A percentile compares a stretch with the other conserved stretches of the same genome.
Conservation (phyloP, 441 rosid species). For the Gossypium gossypioides region DNA sequence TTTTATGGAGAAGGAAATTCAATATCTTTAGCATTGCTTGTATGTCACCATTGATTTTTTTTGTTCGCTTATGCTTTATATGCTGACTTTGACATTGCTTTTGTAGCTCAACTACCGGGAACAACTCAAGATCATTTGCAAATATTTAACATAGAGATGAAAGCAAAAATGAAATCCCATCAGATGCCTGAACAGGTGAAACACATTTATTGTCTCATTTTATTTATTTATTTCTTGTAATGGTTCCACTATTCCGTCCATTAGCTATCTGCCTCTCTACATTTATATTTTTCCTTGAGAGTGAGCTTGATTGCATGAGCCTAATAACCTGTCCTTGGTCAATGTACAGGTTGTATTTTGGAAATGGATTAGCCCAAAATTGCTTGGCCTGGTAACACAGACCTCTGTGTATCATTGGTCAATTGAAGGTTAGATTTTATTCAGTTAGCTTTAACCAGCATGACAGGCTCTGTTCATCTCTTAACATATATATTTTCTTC, state of each 20-base stretch:
- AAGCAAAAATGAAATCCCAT: constrained; percentile 88
- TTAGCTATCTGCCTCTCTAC: background rate
- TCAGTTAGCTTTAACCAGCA: background rate
- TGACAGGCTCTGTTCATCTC: background rate
- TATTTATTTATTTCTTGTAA: background rate
- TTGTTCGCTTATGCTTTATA: background rate
- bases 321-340: constrained; percentile 6
- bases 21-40: background rate
- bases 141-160: constrained; percentile 94
- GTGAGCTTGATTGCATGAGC: background rate
- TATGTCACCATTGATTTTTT: background rate
- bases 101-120: constrained; percentile 93
- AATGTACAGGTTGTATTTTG: constrained; percentile 75
- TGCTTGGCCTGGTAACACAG: constrained; percentile 94
- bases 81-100: constrained; percentile 14
- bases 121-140: constrained; percentile 97
- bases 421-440: constrained; percentile 61
- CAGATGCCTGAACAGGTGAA: constrained; percentile 98
- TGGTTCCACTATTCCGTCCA: background rate
- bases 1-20: background rate
- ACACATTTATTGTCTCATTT: background rate
- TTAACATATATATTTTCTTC: background rate
- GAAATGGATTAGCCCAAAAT: constrained; percentile 90
- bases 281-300: background rate
- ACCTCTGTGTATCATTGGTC: constrained; percentile 92